phyloP scores from a whole-genome alignment of 139 green algal genomes.

The Micractinium conductrix region DNA sequence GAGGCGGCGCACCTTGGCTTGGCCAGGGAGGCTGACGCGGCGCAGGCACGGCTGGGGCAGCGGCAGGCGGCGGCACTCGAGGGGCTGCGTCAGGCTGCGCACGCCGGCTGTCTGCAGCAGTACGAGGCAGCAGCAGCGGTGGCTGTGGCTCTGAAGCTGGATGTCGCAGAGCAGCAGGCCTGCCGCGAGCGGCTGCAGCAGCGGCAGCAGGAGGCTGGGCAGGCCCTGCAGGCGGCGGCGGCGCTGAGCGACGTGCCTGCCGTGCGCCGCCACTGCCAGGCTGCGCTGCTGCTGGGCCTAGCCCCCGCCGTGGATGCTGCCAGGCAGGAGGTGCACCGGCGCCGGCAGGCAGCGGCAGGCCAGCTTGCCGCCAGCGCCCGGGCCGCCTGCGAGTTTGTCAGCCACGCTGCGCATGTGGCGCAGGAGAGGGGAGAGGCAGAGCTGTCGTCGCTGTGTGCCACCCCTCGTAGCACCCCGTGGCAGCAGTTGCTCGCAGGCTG shows the following conservation, averaged over 20 bases:
- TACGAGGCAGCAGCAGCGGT: neutral
- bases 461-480: neutral
- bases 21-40: neutral
- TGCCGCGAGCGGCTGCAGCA: slow-evolving; percentile 2
- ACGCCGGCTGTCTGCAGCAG: neutral
- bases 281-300: neutral
- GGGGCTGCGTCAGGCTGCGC: neutral
- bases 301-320: neutral
- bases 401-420: neutral
- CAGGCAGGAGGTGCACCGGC: neutral
- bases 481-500: neutral
- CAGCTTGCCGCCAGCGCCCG: slow-evolving; percentile 6
- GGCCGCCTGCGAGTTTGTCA: neutral
- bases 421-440: neutral
- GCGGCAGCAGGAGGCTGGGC: slow-evolving; percentile 16
- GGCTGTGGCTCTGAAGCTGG: neutral
- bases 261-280: neutral
- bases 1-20: slow-evolving; percentile 2
- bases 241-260: neutral
- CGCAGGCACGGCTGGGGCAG: neutral
- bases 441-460: neutral
- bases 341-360: neutral
- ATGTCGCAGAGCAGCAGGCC: neutral
- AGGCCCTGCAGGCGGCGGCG: neutral
- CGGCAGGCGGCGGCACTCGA: neutral